These are phyloP conservation scores for Niebla homalea DNA, from an alignment of 495 filamentous ascomycete species.

Conservation along the genomic window DNA sequence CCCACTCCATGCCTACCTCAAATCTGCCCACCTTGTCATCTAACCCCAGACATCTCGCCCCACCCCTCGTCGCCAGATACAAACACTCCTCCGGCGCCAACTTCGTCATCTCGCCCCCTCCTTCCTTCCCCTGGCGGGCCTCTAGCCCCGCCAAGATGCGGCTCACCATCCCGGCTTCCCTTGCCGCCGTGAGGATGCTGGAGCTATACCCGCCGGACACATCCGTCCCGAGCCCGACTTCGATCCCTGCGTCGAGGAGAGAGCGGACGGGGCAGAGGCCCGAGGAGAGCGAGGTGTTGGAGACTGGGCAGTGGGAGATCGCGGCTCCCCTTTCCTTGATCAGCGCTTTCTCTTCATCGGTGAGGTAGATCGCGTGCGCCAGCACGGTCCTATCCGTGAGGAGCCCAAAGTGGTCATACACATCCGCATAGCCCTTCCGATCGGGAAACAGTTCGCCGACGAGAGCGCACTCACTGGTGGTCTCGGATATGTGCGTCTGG, in stretches of 20 bases:
- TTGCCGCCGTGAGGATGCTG: slow-evolving; percentile 62
- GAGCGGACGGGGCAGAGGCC: slow-evolving; percentile 60
- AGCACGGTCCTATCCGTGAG: slow-evolving; percentile 64
- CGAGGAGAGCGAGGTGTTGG: slow-evolving; percentile 65
- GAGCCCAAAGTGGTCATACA: slow-evolving; percentile 64
- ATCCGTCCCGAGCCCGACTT: slow-evolving; percentile 79
- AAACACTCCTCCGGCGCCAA: slow-evolving; percentile 76
- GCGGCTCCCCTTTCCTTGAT: slow-evolving; percentile 47
- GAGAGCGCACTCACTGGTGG: slow-evolving; percentile 53
- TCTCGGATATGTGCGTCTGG: slow-evolving; percentile 92
- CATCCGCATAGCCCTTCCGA: slow-evolving; percentile 49
- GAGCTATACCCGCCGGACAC: slow-evolving; percentile 73
- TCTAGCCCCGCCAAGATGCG: slow-evolving; percentile 44
- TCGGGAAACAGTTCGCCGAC: slow-evolving; percentile 55
- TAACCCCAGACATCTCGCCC: slow-evolving; percentile 64
- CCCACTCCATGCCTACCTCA: slow-evolving; percentile 77
- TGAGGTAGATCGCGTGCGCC: slow-evolving; percentile 74
- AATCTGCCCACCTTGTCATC: slow-evolving; percentile 57
- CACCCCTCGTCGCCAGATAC: slow-evolving; percentile 71
- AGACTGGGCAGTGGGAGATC: slow-evolving; percentile 75
- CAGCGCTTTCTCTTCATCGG: slow-evolving; percentile 44
- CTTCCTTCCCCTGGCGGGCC: slow-evolving; percentile 20
- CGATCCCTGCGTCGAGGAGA: slow-evolving; percentile 60
- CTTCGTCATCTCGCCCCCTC: slow-evolving; percentile 30
- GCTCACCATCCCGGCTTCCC: slow-evolving; percentile 65